phyloP scores from a whole-genome alignment of 192 early-diverging fungal species.

The Coemansia sp. region DNA sequence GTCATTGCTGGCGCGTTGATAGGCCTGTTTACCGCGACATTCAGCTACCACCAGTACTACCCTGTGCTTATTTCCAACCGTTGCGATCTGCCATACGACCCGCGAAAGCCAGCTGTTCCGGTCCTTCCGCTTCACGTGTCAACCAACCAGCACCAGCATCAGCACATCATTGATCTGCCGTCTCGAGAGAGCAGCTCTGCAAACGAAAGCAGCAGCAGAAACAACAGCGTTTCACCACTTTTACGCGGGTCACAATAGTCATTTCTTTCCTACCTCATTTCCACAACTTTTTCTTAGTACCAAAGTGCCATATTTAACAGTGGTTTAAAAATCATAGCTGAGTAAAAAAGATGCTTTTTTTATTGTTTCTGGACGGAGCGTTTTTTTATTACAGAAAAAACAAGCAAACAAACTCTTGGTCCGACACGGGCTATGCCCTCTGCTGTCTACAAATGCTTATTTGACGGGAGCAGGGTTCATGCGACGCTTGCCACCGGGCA shows the following conservation, averaged over 20 bases:
- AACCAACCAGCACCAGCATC: constrained; percentile 3
- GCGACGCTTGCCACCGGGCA: constrained; percentile 86
- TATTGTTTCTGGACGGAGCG: background rate
- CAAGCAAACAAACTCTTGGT: background rate
- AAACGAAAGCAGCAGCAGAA: background rate
- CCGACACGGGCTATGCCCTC: background rate
- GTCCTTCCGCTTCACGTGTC: constrained; percentile 28
- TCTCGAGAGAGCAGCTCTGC: background rate
- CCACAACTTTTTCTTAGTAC: too few relatives aligned
- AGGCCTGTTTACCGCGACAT: constrained; percentile 40
- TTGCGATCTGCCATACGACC: constrained; percentile 34
- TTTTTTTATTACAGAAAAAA: constrained; percentile 5
- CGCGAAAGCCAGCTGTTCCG: constrained; percentile 29
- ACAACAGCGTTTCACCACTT: constrained; percentile 7
- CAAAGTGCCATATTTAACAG: too few relatives aligned
- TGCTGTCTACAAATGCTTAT: constrained; percentile 6
- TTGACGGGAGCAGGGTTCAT: constrained; percentile 56
- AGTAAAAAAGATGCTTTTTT: background rate
- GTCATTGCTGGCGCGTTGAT: constrained; percentile 60
- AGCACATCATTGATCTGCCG: constrained; percentile 1
- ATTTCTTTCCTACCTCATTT: background rate
- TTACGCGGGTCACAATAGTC: background rate
- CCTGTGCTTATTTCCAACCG: constrained; percentile 23
- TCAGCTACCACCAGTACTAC: constrained; percentile 52
- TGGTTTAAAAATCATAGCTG: background rate